A percentile compares a stretch with the other conserved stretches of the same genome.
These are phyloP conservation scores for Rhynchospora pubera DNA, from an alignment of 176 grass and related monocot species.

Conservation along the genomic window DNA sequence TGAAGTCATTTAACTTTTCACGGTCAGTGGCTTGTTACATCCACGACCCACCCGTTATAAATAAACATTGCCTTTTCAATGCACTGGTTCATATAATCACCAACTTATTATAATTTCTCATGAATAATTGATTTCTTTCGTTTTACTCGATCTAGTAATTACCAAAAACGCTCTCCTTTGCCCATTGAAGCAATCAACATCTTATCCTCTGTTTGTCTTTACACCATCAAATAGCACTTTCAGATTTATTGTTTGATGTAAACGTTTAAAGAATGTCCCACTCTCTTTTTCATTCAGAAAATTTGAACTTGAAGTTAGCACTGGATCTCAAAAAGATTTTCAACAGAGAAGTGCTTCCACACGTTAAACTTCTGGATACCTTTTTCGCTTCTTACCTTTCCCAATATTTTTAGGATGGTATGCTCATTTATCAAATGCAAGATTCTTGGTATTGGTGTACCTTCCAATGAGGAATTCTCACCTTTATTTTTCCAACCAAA, in stretches of 20 bases:
- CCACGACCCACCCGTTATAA: not conserved
- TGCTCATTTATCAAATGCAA: conserved; percentile 15
- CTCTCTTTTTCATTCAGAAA: not conserved
- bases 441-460: conserved; percentile 28
- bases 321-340: not conserved
- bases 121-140: conserved; percentile 14
- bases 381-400: conserved; percentile 11
- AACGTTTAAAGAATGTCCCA: not conserved
- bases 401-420: not conserved
- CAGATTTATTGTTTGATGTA: not conserved
- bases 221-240: not conserved
- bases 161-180: not conserved
- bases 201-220: conserved; percentile 6
- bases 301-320: conserved; percentile 22
- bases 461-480: conserved; percentile 21
- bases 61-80: not conserved
- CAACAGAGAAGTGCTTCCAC: not conserved
- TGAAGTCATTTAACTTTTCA: not conserved
- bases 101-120: not conserved
- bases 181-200: not conserved
- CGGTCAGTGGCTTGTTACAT: conserved; percentile 3
- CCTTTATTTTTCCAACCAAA: conserved; percentile 19
- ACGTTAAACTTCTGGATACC: not conserved
- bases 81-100: not conserved
- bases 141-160: conserved; percentile 13